phyloP scores from a whole-genome alignment of 495 filamentous ascomycete species.

The Cudoniella acicularis region DNA sequence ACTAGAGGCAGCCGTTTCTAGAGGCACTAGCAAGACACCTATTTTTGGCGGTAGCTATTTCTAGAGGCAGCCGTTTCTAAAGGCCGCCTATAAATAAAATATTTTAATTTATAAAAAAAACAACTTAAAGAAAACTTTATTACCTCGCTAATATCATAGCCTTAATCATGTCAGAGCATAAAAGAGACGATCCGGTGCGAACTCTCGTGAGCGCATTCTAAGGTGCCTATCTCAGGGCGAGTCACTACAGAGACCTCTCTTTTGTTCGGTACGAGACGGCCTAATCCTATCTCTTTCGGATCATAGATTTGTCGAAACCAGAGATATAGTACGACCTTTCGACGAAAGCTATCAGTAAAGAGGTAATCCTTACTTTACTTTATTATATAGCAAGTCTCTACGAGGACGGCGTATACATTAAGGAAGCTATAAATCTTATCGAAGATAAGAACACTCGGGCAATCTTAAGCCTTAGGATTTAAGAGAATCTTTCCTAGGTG shows the following conservation, averaged over 20 bases:
- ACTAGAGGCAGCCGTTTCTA: no score
- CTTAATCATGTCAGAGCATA: constrained; percentile 3
- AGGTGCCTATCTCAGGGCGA: constrained; percentile 2
- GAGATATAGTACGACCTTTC: constrained; percentile 5
- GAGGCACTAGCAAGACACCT: no score
- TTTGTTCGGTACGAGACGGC: constrained; percentile 8
- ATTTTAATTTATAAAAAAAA: no score
- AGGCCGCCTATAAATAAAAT: no score
- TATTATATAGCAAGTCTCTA: constrained; percentile 10
- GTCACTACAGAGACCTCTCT: constrained; percentile 1
- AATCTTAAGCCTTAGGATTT: constrained; percentile 11
- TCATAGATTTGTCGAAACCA: constrained; percentile 4
- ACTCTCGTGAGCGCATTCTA: constrained; percentile 1
- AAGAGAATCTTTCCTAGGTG: constrained; percentile 1
- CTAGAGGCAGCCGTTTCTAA: no score
- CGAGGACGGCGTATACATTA: constrained; percentile 1
- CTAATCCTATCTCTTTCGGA: constrained; percentile 7
- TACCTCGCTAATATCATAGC: neutral
- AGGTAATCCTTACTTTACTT: constrained; percentile 13
- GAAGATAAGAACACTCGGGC: constrained; percentile 5
- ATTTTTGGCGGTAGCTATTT: no score
- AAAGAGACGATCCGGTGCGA: neutral
- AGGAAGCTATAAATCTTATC: constrained; percentile 8
- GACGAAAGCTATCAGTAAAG: constrained; percentile 10
- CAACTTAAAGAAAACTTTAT: constrained; percentile 1